Evolutionary conservation across 2,329 filamentous ascomycete species (phyloP).

Genomic region (Corynespora cassiicola): DNA sequence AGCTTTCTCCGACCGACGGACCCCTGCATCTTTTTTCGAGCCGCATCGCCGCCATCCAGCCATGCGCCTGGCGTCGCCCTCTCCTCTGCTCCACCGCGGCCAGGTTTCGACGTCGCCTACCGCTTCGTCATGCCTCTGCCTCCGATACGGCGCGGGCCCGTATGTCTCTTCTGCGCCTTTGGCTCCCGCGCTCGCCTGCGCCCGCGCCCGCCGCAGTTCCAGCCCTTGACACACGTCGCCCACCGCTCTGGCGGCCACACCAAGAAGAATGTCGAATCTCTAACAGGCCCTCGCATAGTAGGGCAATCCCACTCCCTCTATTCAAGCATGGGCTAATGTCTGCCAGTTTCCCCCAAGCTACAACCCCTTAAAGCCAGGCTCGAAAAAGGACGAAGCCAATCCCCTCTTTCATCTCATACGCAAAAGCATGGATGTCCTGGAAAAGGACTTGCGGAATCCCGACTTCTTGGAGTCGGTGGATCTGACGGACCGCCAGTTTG

Average conservation of each 20-base stretch:
- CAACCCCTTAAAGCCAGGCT: too few relatives aligned
- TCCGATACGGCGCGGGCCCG: constrained; percentile 33
- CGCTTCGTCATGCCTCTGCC: constrained; percentile 31
- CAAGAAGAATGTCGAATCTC: too few relatives aligned
- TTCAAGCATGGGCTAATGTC: too few relatives aligned
- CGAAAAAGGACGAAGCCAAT: too few relatives aligned
- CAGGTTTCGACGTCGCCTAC: background rate
- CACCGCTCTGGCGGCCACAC: too few relatives aligned
- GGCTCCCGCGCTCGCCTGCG: constrained; percentile 32
- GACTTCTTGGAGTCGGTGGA: constrained; percentile 33
- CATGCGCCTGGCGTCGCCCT: too few relatives aligned
- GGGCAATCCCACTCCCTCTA: background rate
- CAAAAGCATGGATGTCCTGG: constrained; percentile 19
- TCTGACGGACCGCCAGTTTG: constrained; percentile 28
- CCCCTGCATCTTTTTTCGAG: too few relatives aligned
- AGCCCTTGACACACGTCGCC: constrained; percentile 33
- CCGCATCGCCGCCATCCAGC: too few relatives aligned
- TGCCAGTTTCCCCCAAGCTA: too few relatives aligned
- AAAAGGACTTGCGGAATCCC: constrained; percentile 19
- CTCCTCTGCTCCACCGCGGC: background rate
- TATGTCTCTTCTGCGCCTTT: constrained; percentile 51
- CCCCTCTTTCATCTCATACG: too few relatives aligned
- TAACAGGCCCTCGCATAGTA: too few relatives aligned
- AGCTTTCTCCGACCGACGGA: too few relatives aligned
- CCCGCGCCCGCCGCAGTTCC: constrained; percentile 28